Evolutionary conservation across 441 rosid genomes (phyloP), one percentile per base, ranked within the genome.

Genomic region (Brassica hybrid): DNA sequence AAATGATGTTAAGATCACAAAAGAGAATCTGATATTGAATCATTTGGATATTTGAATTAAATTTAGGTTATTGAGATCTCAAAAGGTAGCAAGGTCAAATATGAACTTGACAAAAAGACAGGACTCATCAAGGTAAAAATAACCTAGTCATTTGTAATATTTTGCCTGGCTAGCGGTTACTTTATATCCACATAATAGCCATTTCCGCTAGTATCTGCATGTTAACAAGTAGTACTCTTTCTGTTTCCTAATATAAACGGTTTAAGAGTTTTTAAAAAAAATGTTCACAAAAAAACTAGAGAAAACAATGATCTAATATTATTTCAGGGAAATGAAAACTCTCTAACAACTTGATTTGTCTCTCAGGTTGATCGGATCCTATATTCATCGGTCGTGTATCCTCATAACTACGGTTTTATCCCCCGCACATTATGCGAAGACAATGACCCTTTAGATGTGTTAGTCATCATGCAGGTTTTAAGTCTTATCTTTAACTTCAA

Each of bases 401-500:
- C 98, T 73, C 98, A 94, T 79, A 94, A 94, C 84, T 94, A 94
- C 2, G 98, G 98, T 36, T 94, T 94, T 80, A 84, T 94, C 72
- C 97, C 98, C 11, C 97, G 97, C 71, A 91, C 98, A 11, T 72
- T 92, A 65, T 91, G 98, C 41, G 98, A 94, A 83, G 98, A 94
- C 82, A 94, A 94, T 72, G 98, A 94, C 73, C 98, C 98, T 11
- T 25, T 94, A 67, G 98, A 94, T 88, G 97, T 93, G 30, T 75
- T 94, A 79, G 88, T 92, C 67, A 86, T 94, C 85, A 94, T 94
- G 98, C 98, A 94, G 97, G 98, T 92, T 77, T 57, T 81, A 52
- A 9, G 12, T 65, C 72, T 67, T 12, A 11, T 21, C 45, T 25
- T 38, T 2, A 8, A 5, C 71, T 14, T 48, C 19, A 45, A 13